Evolutionary conservation across 306 rosid genomes (phyloP), one percentile per base, ranked within the genome.

Genomic region (Rosa persica): DNA sequence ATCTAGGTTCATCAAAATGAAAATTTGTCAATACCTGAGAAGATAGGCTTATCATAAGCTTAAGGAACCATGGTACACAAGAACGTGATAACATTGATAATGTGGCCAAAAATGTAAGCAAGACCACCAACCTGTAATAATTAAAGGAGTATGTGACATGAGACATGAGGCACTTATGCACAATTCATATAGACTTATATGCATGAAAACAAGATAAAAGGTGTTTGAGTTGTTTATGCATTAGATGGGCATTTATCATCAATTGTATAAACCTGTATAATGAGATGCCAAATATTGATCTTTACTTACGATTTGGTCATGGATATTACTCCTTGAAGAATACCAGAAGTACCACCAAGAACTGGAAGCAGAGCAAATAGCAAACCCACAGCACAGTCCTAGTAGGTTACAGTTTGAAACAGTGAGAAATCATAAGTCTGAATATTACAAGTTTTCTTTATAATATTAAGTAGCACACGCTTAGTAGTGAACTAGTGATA

Each of bases 331-430:
- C 99, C 99, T 76, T 93, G 93, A 83, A 95, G 90, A 83, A 95
- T 88, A 52, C 99, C 99, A 60, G 98, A 93, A 64, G 96, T 91
- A 62, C 97, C 99, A 72, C 97, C 99, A 40, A 93, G 89, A 81
- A 95, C 87, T 9, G 99, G 99, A 84, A 95, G 92, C 89, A 95
- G 77, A 10, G 99, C 98, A 90, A 95, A 95, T 75, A 95, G 93
- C 90, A 95, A 88, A 75, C 99, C 99, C 69, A 95, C 97, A 42
- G 99, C 96, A 87, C 98, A 91, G 75, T 95, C 99, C 98, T 95
- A 89, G 78, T 72, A 80, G 70, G 61, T 55, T 76, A 79, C 80
- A 61, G 22, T 55, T 66, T 52, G 54, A 79, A 82, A 65, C 40
- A 27, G 57, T n/a, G 44, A 70, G 68, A 49, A 62, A 74, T 49